Conservation (phyloP, 768 basidiomycete genomes). For the Lactarius pseudohatsudake region DNA sequence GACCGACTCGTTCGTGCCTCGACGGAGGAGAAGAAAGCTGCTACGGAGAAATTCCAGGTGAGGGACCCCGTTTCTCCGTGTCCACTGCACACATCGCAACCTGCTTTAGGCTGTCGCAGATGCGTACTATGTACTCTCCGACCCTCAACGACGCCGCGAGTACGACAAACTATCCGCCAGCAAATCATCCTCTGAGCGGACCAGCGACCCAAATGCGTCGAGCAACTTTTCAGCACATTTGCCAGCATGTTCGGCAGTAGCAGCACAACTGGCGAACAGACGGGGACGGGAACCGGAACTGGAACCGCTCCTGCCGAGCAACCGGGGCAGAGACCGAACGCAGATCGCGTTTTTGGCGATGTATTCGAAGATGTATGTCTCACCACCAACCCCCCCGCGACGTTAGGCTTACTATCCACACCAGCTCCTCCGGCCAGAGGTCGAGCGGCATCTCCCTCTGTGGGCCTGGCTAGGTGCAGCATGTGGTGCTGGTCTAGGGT, state of each 20-base stretch:
- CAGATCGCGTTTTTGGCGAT: slow-evolving; percentile 82
- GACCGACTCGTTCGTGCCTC: slow-evolving; percentile 75
- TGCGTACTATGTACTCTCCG: slow-evolving; percentile 91
- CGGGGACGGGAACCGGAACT: slow-evolving; percentile 26
- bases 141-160: slow-evolving; percentile 66
- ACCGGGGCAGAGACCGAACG: slow-evolving; percentile 56
- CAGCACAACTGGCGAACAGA: slow-evolving; percentile 31
- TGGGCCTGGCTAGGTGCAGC: slow-evolving; percentile 74
- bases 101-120: slow-evolving; percentile 74
- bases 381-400: neutral
- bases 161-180: slow-evolving; percentile 69
- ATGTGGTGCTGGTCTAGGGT: slow-evolving; percentile 59
- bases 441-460: slow-evolving; percentile 65
- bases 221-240: slow-evolving; percentile 76
- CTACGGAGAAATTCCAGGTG: slow-evolving; percentile 88
- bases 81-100: neutral
- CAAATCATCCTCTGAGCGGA: slow-evolving; percentile 49
- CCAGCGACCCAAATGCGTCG: slow-evolving; percentile 65
- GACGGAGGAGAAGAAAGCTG: slow-evolving; percentile 62
- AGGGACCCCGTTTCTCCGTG: slow-evolving; percentile 14
- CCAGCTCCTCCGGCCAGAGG: slow-evolving; percentile 81
- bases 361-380: slow-evolving; percentile 83
- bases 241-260: slow-evolving; percentile 60
- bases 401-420: too few species aligned
- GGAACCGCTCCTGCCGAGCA: slow-evolving; percentile 34